Base-by-base conservation (phyloP, 192 early-diverging fungal species). In the Borealophlyctis nickersoniae region DNA sequence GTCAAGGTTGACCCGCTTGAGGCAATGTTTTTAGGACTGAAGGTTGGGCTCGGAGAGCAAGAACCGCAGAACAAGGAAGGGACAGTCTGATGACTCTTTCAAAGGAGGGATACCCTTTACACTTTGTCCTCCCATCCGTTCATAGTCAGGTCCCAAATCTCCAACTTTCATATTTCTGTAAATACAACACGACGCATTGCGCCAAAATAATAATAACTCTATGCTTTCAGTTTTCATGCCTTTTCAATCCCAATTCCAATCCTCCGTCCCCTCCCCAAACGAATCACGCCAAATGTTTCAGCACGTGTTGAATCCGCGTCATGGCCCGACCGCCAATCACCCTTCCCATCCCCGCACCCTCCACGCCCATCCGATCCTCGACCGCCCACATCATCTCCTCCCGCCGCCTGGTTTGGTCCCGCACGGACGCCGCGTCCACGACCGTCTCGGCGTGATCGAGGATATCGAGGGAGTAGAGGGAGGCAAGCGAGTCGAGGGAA, bases 1-100 rank as follows among this genome's bases (percentile, higher is more conserved):
- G 66, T 61, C 50, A 68, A 68, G 34, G 51, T 68, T 9, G 59
- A 68, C 32, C 56, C 58, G 26, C 52, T 68, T 19, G 54, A 68
- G 27, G 50, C 26, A 16, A 34, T 68, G 31, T 68, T 68, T 26
- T 26, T 27, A 29, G 28, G 22, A 11, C 23, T 58, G 27, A n/a
- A 39, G 33, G 7, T n/a, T 9, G 52, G 24, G 52, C 23, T 54
- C 9, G 39, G 39, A 13, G 39, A n/a, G n/a, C n/a, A n/a, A n/a
- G n/a, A n/a, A n/a, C n/a, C n/a, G n/a, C n/a, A n/a, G n/a, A n/a
- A n/a, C n/a, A n/a, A n/a, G n/a, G n/a, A n/a, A n/a, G 39, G 7
- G 39, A 45, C 19, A 19, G 39, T 45, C 9, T 19, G 39, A 45
- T 19, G 39, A 45, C 9, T 45, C 19, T 19, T 7, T 45, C 7